phyloP scores from a whole-genome alignment of 192 early-diverging fungal genomes.

The Backusella australiensis region DNA sequence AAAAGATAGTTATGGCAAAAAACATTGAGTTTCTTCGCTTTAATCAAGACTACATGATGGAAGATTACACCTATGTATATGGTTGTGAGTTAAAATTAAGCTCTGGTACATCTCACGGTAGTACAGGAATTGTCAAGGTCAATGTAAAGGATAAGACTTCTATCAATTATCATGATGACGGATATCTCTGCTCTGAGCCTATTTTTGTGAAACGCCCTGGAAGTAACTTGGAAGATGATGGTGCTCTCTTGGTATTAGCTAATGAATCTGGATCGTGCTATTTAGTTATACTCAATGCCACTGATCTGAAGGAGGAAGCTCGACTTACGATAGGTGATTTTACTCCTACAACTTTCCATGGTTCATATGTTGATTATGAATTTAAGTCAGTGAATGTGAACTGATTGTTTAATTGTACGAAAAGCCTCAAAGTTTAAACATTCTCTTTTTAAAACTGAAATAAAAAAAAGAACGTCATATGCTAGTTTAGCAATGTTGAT shows the following conservation, averaged over 20 bases:
- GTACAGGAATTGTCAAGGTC: background rate
- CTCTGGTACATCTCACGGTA: background rate
- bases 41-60: background rate
- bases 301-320: slow-evolving; percentile 46
- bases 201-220: slow-evolving; percentile 54
- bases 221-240: slow-evolving; percentile 50
- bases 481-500: too few relatives aligned
- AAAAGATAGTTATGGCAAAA: background rate
- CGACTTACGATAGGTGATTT: slow-evolving; percentile 36
- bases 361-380: slow-evolving; percentile 20
- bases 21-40: slow-evolving; percentile 4
- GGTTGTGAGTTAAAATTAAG: background rate
- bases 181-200: slow-evolving; percentile 38
- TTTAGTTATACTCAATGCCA: slow-evolving; percentile 49
- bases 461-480: too few relatives aligned
- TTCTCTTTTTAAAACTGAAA: background rate
- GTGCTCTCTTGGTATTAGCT: slow-evolving; percentile 49
- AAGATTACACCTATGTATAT: background rate
- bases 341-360: slow-evolving; percentile 11
- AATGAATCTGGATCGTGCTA: slow-evolving; percentile 30
- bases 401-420: background rate
- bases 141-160: background rate
- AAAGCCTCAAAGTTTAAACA: background rate
- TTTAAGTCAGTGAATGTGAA: slow-evolving; percentile 9
- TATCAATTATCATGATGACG: background rate